Conservation (phyloP, 257 asterid species). For the Knoxia roxburghii region DNA sequence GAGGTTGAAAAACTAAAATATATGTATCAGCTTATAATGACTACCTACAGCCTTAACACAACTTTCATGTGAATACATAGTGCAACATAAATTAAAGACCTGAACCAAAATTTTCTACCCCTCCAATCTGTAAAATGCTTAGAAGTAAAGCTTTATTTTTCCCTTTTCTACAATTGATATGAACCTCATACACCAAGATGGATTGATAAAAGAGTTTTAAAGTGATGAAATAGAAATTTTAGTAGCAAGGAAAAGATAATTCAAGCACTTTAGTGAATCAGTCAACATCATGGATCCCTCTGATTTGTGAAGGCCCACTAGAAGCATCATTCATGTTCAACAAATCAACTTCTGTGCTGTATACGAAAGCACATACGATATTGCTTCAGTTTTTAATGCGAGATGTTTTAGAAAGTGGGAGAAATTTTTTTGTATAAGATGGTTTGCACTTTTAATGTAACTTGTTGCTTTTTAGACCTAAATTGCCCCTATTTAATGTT, state of each 20-base stretch:
- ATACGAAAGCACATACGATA: constrained; percentile 1
- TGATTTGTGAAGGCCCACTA: not conserved
- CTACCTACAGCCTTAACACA: not conserved
- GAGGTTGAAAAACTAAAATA: not conserved
- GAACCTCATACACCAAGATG: not conserved
- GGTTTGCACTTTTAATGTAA: too few relatives aligned
- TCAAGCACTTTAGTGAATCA: not conserved
- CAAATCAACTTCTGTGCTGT: not conserved
- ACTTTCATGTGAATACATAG: too few relatives aligned
- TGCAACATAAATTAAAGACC: not conserved
- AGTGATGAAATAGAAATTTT: not conserved
- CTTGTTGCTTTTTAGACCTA: too few relatives aligned
- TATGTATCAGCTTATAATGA: not conserved
- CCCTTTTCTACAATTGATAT: not conserved
- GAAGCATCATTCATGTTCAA: not conserved
- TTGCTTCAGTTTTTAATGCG: too few relatives aligned
- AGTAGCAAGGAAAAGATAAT: not conserved
- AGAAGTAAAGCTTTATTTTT: not conserved
- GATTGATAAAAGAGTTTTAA: not conserved
- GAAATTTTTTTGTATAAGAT: too few relatives aligned
- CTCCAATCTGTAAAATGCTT: not conserved
- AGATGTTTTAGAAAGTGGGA: too few relatives aligned
- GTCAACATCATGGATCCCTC: not conserved
- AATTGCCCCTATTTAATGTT: too few relatives aligned
- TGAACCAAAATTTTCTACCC: not conserved